phyloP scores from a whole-genome alignment of 2,329 filamentous ascomycete species.

The Colletotrichum scovillei region DNA sequence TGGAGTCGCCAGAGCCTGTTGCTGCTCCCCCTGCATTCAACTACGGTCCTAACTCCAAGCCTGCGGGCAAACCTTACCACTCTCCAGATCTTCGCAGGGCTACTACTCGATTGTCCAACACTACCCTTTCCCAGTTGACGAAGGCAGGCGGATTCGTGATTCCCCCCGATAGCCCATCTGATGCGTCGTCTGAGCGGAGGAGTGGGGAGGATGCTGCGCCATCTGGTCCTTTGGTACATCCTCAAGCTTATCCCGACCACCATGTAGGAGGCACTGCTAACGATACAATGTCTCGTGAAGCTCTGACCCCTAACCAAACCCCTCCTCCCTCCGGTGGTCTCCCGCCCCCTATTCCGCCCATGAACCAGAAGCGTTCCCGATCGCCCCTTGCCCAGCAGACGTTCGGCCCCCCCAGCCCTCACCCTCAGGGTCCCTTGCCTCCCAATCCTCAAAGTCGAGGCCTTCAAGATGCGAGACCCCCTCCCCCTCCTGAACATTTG shows the following conservation, averaged over 20 bases:
- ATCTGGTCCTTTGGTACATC: slow-evolving; percentile 55
- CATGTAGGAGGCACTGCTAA: slow-evolving; percentile 64
- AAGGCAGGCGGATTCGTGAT: slow-evolving; percentile 71
- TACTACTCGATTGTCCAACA: slow-evolving; percentile 84
- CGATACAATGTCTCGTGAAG: slow-evolving; percentile 64
- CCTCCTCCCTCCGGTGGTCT: slow-evolving; percentile 49
- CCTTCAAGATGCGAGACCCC: slow-evolving; percentile 3
- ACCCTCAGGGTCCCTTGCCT: slow-evolving; percentile 46
- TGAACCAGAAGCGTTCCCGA: slow-evolving; percentile 54
- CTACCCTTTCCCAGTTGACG: slow-evolving; percentile 83
- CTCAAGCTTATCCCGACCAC: slow-evolving; percentile 55
- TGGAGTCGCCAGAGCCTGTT: slow-evolving; percentile 80
- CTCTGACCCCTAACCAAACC: slow-evolving; percentile 52
- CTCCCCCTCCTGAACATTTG: neutral
- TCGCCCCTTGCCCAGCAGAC: slow-evolving; percentile 56
- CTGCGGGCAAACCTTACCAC: slow-evolving; percentile 76
- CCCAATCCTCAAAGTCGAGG: slow-evolving; percentile 40
- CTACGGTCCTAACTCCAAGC: slow-evolving; percentile 78
- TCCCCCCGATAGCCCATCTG: slow-evolving; percentile 49
- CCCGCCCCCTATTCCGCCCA: slow-evolving; percentile 53
- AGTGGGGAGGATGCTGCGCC: slow-evolving; percentile 47
- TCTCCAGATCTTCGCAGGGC: slow-evolving; percentile 83
- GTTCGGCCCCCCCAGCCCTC: slow-evolving; percentile 44
- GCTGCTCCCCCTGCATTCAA: slow-evolving; percentile 82
- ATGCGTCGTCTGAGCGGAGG: slow-evolving; percentile 44